These are phyloP conservation scores for Leptodontidium sp. DNA, from an alignment of 2,329 filamentous ascomycete genomes.

Conservation along the genomic window DNA sequence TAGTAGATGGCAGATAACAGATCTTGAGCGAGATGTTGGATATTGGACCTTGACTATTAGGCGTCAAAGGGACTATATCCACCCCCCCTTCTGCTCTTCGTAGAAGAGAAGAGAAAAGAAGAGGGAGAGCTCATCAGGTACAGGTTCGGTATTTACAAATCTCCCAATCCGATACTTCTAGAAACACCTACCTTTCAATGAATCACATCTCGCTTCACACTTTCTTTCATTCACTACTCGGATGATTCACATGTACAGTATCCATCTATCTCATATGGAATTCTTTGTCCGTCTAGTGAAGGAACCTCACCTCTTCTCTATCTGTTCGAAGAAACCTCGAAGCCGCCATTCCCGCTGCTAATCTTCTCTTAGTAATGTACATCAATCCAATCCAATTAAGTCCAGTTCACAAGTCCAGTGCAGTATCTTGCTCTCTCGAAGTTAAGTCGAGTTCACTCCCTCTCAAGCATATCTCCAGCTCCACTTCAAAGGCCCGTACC, in stretches of 20 bases:
- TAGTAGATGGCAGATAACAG: not conserved
- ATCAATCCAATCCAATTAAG: not conserved
- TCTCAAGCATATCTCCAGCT: not conserved
- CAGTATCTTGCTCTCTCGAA: not conserved
- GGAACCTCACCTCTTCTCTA: not conserved
- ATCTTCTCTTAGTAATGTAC: not conserved
- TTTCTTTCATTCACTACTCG: not conserved
- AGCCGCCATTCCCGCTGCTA: constrained; percentile 12
- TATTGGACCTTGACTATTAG: not conserved
- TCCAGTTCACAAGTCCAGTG: not conserved
- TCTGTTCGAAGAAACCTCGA: not conserved
- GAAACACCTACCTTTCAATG: not conserved
- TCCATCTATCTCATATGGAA: too few species aligned
- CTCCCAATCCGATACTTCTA: not conserved
- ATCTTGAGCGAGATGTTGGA: not conserved
- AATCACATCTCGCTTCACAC: not conserved
- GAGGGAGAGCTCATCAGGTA: too few species aligned
- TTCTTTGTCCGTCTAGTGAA: not conserved
- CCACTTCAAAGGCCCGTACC: constrained; percentile 11
- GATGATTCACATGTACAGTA: too few species aligned
- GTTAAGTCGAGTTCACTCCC: not conserved
- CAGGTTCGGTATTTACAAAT: not conserved
- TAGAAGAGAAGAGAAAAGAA: too few species aligned
- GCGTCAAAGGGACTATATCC: too few species aligned
- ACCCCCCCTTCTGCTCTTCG: too few species aligned